Conservation (phyloP, 352 stramenopile species). For the Detonula confervacea region DNA sequence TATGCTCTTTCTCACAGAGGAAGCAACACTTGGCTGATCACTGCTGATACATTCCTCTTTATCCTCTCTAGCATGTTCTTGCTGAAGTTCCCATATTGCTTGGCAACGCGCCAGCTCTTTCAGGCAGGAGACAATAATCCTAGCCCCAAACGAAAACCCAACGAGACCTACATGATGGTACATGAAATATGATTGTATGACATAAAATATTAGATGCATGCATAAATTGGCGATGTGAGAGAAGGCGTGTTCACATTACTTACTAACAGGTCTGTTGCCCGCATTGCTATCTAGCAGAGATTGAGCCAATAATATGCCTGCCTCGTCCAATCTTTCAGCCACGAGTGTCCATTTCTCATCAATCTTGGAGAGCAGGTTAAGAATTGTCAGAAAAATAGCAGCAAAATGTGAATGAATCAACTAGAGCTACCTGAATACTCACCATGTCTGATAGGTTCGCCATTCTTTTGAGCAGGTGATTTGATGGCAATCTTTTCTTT, state of each 20-base stretch:
- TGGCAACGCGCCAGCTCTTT: conserved; percentile 63
- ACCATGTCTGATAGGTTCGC: conserved; percentile 10
- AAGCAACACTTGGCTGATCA: background rate
- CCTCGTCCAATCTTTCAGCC: background rate
- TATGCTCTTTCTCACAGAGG: background rate
- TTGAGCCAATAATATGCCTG: conserved; percentile 48
- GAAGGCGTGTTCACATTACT: background rate
- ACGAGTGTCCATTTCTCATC: background rate
- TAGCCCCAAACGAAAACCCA: conserved; percentile 61
- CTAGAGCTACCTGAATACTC: too few species aligned
- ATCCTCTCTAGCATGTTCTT: conserved; percentile 31
- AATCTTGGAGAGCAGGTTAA: too few species aligned
- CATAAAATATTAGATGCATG: conserved; percentile 6
- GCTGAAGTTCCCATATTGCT: conserved; percentile 63
- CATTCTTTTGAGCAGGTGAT: too few species aligned
- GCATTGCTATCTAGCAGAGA: conserved; percentile 54
- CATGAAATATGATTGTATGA: background rate
- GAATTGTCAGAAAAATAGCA: too few species aligned
- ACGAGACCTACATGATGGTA: conserved; percentile 11
- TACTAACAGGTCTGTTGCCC: conserved; percentile 56
- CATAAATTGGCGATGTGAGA: background rate
- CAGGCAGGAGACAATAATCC: conserved; percentile 66
- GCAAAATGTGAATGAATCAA: too few species aligned
- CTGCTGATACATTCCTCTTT: background rate
- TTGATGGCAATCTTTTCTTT: background rate